Conservation (phyloP, 208 protist species). For the Trypanosoma mega region DNA sequence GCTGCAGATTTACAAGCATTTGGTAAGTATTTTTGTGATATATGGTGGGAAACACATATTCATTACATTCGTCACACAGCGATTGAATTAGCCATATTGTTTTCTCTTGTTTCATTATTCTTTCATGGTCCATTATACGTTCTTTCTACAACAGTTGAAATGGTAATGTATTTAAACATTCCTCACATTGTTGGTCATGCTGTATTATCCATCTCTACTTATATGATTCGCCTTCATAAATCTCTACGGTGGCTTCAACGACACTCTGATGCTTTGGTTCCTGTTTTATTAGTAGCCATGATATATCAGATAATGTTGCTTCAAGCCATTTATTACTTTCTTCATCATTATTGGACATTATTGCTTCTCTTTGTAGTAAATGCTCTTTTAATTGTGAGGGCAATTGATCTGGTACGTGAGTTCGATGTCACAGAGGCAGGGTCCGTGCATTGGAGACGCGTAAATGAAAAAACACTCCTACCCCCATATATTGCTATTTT, state of each 20-base stretch:
- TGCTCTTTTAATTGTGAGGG: conserved; percentile 52
- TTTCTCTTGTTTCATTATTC: conserved; percentile 27
- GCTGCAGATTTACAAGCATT: conserved; percentile 24
- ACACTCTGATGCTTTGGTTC: conserved; percentile 55
- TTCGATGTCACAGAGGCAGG: conserved; percentile 68
- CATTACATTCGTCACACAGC: conserved; percentile 74
- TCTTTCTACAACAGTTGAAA: conserved; percentile 45
- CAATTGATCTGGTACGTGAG: conserved; percentile 72
- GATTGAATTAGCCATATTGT: conserved; percentile 43
- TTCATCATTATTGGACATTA: conserved; percentile 38
- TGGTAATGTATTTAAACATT: conserved; percentile 66
- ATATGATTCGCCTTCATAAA: conserved; percentile 39
- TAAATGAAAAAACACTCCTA: conserved; percentile 28
- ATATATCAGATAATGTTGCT: conserved; percentile 62
- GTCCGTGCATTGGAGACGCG: conserved; percentile 65
- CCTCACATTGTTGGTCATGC: conserved; percentile 66
- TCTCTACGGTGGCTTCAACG: conserved; percentile 61
- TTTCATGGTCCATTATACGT: conserved; percentile 51
- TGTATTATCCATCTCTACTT: conserved; percentile 47
- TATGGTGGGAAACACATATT: conserved; percentile 78
- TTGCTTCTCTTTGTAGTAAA: conserved; percentile 52
- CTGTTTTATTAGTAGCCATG: conserved; percentile 39
- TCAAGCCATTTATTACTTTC: conserved; percentile 60
- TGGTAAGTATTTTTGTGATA: conserved; percentile 56
- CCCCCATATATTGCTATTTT: conserved; percentile 56